Percentiles rank a stretch among this genome's conserved stretches.
These are phyloP conservation scores for Drechslerella dactyloides DNA, from an alignment of 2,329 filamentous ascomycete species.

Conservation along the genomic window DNA sequence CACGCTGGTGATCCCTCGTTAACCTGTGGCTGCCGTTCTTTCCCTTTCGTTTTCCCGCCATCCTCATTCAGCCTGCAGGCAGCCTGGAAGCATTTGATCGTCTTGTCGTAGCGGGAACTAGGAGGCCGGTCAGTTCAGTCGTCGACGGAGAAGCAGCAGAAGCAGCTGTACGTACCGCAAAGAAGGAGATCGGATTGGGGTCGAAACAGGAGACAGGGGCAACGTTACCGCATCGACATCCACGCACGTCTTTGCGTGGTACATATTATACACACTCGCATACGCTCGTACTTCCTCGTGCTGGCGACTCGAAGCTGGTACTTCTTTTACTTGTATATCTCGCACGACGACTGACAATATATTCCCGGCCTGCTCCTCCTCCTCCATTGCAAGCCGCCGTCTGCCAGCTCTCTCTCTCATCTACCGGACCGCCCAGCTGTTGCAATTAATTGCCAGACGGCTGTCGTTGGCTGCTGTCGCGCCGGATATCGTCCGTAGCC, in stretches of 20 bases:
- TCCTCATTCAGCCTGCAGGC: conserved; percentile 11
- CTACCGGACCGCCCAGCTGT: not conserved
- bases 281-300: not conserved
- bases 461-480: conserved; percentile 24
- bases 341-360: not conserved
- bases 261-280: too few relatives aligned
- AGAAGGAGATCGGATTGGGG: not conserved
- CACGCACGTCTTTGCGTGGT: too few relatives aligned
- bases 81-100: conserved; percentile 3
- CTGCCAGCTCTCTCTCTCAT: not conserved
- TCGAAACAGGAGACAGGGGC: conserved; percentile 1
- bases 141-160: not conserved
- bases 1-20: conserved; percentile 9
- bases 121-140: not conserved
- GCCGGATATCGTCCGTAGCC: conserved; percentile 28
- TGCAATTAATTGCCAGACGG: not conserved
- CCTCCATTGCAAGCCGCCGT: not conserved
- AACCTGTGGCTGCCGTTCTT: conserved; percentile 8
- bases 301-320: conserved; percentile 1
- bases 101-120: not conserved
- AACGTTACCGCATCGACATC: too few relatives aligned
- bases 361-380: too few relatives aligned
- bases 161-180: not conserved
- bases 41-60: conserved; percentile 10
- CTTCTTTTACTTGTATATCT: not conserved